phyloP scores from a whole-genome alignment of 2,329 filamentous ascomycete genomes.

The Cladosporium sp. region DNA sequence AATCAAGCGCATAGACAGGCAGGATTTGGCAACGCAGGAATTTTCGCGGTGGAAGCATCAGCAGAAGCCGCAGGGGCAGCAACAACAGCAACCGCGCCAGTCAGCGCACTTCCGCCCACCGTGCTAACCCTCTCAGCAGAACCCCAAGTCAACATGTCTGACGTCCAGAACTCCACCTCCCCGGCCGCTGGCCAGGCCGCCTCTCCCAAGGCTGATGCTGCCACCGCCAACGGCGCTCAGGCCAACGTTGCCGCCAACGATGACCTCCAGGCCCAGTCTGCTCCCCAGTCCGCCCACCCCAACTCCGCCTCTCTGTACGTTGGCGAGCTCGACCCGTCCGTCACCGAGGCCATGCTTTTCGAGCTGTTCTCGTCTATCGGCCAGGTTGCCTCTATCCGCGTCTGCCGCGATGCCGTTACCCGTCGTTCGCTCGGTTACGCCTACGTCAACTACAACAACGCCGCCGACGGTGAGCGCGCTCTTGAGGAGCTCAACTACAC shows the following conservation, averaged over 20 bases:
- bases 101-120: not conserved
- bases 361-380: constrained; percentile 99
- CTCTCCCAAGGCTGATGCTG: constrained; percentile 61
- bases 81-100: not conserved
- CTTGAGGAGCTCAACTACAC: constrained; percentile 99
- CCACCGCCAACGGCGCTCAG: constrained; percentile 50
- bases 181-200: constrained; percentile 67
- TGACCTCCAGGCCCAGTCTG: constrained; percentile 64
- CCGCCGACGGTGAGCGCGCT: constrained; percentile 91
- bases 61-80: too few species aligned
- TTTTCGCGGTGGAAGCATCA: too few species aligned
- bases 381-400: constrained; percentile 97
- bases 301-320: constrained; percentile 98
- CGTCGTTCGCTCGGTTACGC: constrained; percentile 98
- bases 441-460: constrained; percentile 99
- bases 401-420: constrained; percentile 98
- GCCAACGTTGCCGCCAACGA: constrained; percentile 59
- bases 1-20: not conserved
- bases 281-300: constrained; percentile 64
- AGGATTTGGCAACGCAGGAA: too few species aligned
- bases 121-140: constrained; percentile 12
- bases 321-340: constrained; percentile 93
- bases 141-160: constrained; percentile 32
- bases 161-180: constrained; percentile 43
- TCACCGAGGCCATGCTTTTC: constrained; percentile 99